Evolutionary conservation across 2,329 filamentous ascomycete genomes (phyloP).

Genomic region (Thermothelomyces thermophilus): DNA sequence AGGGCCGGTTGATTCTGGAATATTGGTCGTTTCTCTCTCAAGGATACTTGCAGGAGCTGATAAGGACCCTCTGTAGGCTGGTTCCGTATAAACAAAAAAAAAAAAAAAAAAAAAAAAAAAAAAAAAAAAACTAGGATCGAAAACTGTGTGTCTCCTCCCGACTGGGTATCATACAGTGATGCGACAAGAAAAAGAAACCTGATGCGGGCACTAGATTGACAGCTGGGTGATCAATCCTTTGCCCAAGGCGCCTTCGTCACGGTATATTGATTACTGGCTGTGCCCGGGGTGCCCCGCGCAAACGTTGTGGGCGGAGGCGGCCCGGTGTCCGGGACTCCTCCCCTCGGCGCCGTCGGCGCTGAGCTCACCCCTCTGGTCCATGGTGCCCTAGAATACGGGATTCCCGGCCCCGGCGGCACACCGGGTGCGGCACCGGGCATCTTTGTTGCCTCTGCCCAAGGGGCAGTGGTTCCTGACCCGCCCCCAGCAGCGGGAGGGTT

Average conservation of each 20-base stretch:
- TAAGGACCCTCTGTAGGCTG: too few species aligned
- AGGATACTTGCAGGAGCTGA: too few species aligned
- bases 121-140: too few species aligned
- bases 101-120: too few species aligned
- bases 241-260: constrained; percentile 45
- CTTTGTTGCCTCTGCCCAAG: constrained; percentile 25
- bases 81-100: too few species aligned
- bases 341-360: constrained; percentile 10
- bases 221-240: constrained; percentile 23
- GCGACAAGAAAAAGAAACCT: too few species aligned
- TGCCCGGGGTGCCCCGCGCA: constrained; percentile 25
- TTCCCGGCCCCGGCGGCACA: constrained; percentile 22
- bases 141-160: too few species aligned
- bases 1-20: too few species aligned
- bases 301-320: constrained; percentile 21
- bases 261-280: constrained; percentile 34
- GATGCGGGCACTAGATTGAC: too few species aligned
- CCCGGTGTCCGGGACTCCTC: constrained; percentile 13
- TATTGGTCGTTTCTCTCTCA: too few species aligned
- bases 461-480: constrained; percentile 21
- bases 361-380: constrained; percentile 10
- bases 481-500: neutral
- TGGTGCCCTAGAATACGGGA: constrained; percentile 34
- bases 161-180: constrained; percentile 10
- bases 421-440: constrained; percentile 20